Base-by-base conservation (phyloP, 768 basidiomycete genomes). In the Boletus patriciae region DNA sequence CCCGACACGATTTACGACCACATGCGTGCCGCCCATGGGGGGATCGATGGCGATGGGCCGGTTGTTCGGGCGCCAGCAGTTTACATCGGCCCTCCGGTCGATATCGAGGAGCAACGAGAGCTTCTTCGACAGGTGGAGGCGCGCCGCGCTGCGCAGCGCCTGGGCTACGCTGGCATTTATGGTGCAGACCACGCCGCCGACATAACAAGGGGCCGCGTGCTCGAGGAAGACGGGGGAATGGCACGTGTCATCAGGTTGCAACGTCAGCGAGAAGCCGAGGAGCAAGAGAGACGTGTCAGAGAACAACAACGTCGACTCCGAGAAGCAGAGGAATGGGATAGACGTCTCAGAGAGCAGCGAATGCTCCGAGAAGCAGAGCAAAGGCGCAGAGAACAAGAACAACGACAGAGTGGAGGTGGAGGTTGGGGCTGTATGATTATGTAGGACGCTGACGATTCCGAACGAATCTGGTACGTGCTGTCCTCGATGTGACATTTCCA, bases 21-120 rank as follows among this genome's bases (percentile, higher is more conserved):
- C 45, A 76, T 83, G 77, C 49, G 49, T 11, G 15, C 1, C 0
- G 65, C 27, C 3, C 77, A 78, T 59, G 73, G 70, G 33, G 61
- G 63, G n/a, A 68, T 70, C 19, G 46, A 71, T 15, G 70, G 55
- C 12, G 61, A 65, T 25, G 51, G 12, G 25, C 57, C 52, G 1
- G 54, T 6, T 7, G 53, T 9, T 27, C 55, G 43, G 7, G 54
- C 58, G 4, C 60, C 50, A 9, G 44, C 46, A 0, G 48, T 34
- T 33, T n/a, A 70, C 52, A 23, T 58, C 2, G 61, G 61, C 5
- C 16, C 60, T 33, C n/a, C 15, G 8, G 58, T 66, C 6, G 44
- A 66, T 36, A 37, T 73, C 41, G 54, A 62, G 2, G 60, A 68
- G 34, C 68, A 69, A 18, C 62, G 52, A 6, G 62, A 60, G 25